A percentile compares a stretch with the other conserved stretches of the same genome.
These are phyloP conservation scores for Linnemannia elongata DNA, from an alignment of 192 early-diverging fungal species.

Conservation along the genomic window DNA sequence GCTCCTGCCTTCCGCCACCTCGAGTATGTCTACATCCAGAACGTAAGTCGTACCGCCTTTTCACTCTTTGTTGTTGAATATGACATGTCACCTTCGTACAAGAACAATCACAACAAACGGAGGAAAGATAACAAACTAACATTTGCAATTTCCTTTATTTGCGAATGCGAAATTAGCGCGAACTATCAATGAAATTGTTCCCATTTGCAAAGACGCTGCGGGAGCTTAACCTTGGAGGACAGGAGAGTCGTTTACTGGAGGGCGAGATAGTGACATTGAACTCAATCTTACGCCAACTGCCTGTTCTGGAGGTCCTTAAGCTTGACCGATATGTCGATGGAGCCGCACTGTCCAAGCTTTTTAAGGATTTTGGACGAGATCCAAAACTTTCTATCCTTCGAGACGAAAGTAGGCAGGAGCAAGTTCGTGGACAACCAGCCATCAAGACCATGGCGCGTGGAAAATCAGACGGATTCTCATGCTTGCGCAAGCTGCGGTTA, in stretches of 20 bases:
- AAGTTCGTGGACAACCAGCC: background rate
- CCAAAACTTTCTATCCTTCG: background rate
- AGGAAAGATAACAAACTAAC: background rate
- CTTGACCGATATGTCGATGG: slow-evolving; percentile 17
- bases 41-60: background rate
- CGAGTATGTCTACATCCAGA: slow-evolving; percentile 18
- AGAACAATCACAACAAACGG: background rate
- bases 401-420: background rate
- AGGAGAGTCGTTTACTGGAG: background rate
- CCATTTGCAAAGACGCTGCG: slow-evolving; percentile 28
- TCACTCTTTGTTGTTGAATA: background rate
- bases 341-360: background rate
- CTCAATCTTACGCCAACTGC: slow-evolving; percentile 12
- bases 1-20: background rate
- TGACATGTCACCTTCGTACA: background rate
- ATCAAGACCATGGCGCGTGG: background rate
- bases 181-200: slow-evolving; percentile 9
- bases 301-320: slow-evolving; percentile 9
- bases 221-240: slow-evolving; percentile 20
- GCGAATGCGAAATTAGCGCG: background rate
- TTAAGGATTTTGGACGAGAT: background rate
- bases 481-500: background rate
- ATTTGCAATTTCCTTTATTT: background rate
- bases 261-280: slow-evolving; percentile 4
- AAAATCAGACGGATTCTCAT: background rate